These are phyloP conservation scores for Magnusiomyces magnusii DNA, from an alignment of 1,139 yeast species.

Conservation along the genomic window DNA sequence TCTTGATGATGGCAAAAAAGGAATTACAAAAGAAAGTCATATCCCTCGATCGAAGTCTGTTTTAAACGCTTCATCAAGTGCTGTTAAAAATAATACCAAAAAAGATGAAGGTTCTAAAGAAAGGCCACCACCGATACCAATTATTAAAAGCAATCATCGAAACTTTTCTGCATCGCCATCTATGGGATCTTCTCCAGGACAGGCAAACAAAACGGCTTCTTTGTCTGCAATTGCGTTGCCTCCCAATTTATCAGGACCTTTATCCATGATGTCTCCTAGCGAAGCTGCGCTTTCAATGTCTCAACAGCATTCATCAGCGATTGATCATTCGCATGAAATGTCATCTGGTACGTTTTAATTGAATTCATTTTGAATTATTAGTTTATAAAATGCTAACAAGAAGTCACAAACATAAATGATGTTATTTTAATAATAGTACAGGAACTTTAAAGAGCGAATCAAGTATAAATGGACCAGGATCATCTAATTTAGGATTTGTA, in stretches of 20 bases:
- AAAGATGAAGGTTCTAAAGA: background rate
- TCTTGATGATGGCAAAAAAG: background rate
- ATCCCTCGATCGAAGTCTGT: background rate
- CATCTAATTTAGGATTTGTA: background rate
- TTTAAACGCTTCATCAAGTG: background rate
- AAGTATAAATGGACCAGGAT: background rate
- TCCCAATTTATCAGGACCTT: background rate
- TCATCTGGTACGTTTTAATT: background rate
- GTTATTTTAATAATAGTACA: too few relatives aligned
- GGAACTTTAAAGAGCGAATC: background rate
- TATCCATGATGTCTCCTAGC: background rate
- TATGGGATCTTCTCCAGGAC: background rate
- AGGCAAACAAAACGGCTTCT: background rate
- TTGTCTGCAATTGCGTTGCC: background rate
- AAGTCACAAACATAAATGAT: too few relatives aligned
- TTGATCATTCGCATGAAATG: background rate
- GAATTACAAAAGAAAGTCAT: background rate
- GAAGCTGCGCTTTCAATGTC: background rate
- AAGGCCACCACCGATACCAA: background rate
- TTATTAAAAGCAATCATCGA: background rate
- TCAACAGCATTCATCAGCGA: background rate
- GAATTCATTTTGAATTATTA: too few relatives aligned
- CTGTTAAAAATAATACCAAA: background rate
- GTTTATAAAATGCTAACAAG: too few relatives aligned
- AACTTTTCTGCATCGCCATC: background rate